Evolutionary conservation across 371 early-diverging fungal genomes (phyloP).

Genomic region (Syncephalastrum monosporum): DNA sequence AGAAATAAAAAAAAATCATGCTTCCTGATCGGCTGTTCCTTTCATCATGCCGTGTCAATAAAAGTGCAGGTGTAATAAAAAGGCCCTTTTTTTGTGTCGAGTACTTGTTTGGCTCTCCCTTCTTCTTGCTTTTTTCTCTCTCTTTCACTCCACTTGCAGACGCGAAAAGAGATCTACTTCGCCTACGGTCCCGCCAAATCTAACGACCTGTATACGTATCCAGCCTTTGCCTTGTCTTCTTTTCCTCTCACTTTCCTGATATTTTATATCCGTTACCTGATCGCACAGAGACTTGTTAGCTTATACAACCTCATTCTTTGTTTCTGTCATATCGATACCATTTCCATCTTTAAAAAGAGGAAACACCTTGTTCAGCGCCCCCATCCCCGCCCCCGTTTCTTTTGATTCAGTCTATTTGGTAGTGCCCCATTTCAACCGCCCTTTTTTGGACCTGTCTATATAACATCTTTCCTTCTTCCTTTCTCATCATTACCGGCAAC

Average conservation of each 20-base stretch:
- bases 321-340: too few relatives aligned
- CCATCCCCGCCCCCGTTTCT: slow-evolving; percentile 5
- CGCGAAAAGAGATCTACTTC: too few relatives aligned
- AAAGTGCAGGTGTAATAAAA: slow-evolving; percentile 13
- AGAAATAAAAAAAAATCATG: slow-evolving; percentile 14
- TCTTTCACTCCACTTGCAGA: slow-evolving; percentile 2
- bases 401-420: slow-evolving; percentile 13
- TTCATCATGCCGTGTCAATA: slow-evolving; percentile 6
- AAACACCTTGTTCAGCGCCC: not conserved
- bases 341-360: too few relatives aligned
- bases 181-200: too few relatives aligned
- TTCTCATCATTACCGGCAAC: not conserved
- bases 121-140: slow-evolving; percentile 17
- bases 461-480: slow-evolving; percentile 13
- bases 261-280: too few relatives aligned
- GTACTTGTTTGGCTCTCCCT: slow-evolving; percentile 12
- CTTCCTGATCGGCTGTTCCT: slow-evolving; percentile 2
- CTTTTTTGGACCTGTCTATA: slow-evolving; percentile 6
- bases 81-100: slow-evolving; percentile 13
- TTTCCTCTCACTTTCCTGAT: not conserved
- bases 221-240: slow-evolving; percentile 13
- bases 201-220: slow-evolving; percentile 9
- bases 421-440: slow-evolving; percentile 5
- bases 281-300: not conserved
- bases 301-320: slow-evolving; percentile 3